Conservation (phyloP, 2,329 filamentous ascomycete species). For the Dothideomycetes sp. region DNA sequence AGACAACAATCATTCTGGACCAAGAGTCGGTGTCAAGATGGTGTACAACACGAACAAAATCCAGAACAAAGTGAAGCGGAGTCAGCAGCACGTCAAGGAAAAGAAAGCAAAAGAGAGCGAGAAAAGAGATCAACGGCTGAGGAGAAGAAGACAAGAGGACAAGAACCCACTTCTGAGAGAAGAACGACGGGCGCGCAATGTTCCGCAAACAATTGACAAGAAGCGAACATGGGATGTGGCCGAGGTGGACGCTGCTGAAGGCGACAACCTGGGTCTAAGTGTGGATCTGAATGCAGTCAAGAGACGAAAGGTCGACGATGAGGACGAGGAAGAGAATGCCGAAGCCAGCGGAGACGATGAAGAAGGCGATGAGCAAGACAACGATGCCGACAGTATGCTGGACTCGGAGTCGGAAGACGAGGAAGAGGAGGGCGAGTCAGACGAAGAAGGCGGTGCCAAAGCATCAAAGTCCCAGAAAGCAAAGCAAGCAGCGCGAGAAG, state of each 20-base stretch:
- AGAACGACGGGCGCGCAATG: conserved; percentile 64
- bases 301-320: conserved; percentile 30
- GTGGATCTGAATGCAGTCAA: conserved; percentile 36
- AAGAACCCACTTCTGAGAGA: conserved; percentile 67
- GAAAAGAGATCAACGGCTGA: conserved; percentile 66
- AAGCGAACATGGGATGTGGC: conserved; percentile 76
- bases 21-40: conserved; percentile 4
- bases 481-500: conserved; percentile 19
- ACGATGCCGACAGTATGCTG: conserved; percentile 69
- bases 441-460: conserved; percentile 25
- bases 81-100: conserved; percentile 66
- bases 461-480: conserved; percentile 11
- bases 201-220: conserved; percentile 70
- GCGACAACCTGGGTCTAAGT: conserved; percentile 28
- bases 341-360: conserved; percentile 27
- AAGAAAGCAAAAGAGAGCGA: conserved; percentile 67
- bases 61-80: conserved; percentile 57
- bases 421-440: conserved; percentile 42
- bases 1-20: too few species aligned
- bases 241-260: conserved; percentile 30
- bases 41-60: conserved; percentile 20
- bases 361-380: conserved; percentile 48
- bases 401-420: conserved; percentile 44
- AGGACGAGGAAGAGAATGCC: conserved; percentile 28
- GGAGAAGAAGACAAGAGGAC: conserved; percentile 72